Conservation (phyloP, 768 basidiomycete genomes). For the Tulasnella sp. region DNA sequence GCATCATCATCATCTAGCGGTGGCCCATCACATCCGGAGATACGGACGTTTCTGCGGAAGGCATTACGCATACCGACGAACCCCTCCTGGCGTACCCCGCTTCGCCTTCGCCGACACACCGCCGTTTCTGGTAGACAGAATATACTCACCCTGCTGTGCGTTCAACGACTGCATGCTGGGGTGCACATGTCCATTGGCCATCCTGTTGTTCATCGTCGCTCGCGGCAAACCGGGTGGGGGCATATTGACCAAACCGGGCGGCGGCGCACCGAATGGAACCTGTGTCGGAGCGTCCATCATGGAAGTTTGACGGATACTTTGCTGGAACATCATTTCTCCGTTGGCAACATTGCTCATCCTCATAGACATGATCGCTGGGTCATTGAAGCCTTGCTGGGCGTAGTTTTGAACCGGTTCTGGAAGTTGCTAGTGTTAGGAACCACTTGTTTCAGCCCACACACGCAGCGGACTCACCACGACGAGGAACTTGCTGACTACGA, state of each 20-base stretch:
- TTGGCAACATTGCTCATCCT: slow-evolving; percentile 15
- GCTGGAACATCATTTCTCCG: neutral
- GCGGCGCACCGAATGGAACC: neutral
- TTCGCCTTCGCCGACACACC: neutral
- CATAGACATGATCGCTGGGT: slow-evolving; percentile 34
- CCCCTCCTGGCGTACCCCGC: slow-evolving; percentile 6
- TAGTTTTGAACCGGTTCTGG: neutral
- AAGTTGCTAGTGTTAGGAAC: neutral
- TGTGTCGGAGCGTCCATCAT: neutral
- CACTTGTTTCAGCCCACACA: neutral
- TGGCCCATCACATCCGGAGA: neutral
- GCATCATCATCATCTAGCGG: slow-evolving; percentile 46
- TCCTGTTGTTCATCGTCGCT: neutral
- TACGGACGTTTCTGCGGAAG: slow-evolving; percentile 10
- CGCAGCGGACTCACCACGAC: slow-evolving; percentile 16
- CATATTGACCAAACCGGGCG: slow-evolving; percentile 20
- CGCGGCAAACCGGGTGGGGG: slow-evolving; percentile 15
- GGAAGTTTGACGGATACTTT: neutral
- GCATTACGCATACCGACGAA: slow-evolving; percentile 39
- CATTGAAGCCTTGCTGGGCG: slow-evolving; percentile 29
- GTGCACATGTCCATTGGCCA: slow-evolving; percentile 5
- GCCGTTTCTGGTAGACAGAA: slow-evolving; percentile 60
- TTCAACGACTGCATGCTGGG: slow-evolving; percentile 9
- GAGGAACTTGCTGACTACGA: neutral
- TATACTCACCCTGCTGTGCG: slow-evolving; percentile 62